Base-by-base conservation (phyloP, 192 early-diverging fungal species). In the Diversispora eburnea region DNA sequence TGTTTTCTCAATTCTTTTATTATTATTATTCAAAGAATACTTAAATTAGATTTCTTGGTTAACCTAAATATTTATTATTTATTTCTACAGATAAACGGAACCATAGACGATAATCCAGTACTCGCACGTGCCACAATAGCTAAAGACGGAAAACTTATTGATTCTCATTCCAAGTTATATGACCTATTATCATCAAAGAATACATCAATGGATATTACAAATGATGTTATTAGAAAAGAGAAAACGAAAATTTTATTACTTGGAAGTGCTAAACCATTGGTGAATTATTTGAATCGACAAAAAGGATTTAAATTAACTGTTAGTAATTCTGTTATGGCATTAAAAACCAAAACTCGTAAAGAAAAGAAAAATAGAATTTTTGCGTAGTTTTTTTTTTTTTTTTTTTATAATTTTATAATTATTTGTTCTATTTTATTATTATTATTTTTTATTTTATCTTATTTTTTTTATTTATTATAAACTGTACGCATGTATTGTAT, bases 91-190 rank as follows among this genome's bases (percentile, higher is more conserved):
- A 78, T 84, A 5, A 68, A 67, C 73, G 82, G 88, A 77, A 83
- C 74, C 49, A 73, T 73, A 76, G 88, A 90, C 46, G 77, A 80
- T 12, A 85, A 92, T 74, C 84, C 93, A 7, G 92, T 94, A 5
- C 78, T 96, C 46, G 74, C 81, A 60, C 80, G 86, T 19, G 94
- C 97, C 5, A 88, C 89, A 33, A 93, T 99, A 77, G 88, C 94
- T 9, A 78, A 84, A 48, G 75, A 89, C 20, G 94, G 95, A 33
- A 67, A 75, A 22, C 82, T 98, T 19, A 85, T 78, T 10, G 57
- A 80, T 10, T 77, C 78, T 7, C 88, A 94, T 74, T 52, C 81
- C 54, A 76, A 84, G 5, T 76, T 91, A 55, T 68, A 74, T 17
- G 59, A 75, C 2, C 72, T 73, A 3, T 51, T 77, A 19, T 76